Conservation (phyloP, 2,329 filamentous ascomycete species). For the Cryphonectria japonica region DNA sequence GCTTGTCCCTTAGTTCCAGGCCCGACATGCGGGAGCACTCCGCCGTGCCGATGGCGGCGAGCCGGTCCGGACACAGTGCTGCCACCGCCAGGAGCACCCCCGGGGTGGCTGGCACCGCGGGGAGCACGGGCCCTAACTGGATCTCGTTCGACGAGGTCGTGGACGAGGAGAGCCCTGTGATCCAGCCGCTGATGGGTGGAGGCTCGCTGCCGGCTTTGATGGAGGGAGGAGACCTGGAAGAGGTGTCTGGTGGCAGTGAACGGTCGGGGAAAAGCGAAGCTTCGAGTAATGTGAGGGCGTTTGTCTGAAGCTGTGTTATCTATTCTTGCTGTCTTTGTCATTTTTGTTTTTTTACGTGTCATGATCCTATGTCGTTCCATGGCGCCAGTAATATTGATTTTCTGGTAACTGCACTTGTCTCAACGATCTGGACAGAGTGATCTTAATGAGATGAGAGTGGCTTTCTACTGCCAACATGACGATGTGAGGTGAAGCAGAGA, state of each 20-base stretch:
- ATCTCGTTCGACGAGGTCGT: conserved; percentile 8
- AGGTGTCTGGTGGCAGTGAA: not conserved
- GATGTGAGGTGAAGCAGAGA: not conserved
- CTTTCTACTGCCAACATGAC: not conserved
- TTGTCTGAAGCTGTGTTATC: not conserved
- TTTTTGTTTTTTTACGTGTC: not conserved
- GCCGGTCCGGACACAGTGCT: conserved; percentile 7
- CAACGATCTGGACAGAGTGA: not conserved
- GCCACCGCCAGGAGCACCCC: not conserved
- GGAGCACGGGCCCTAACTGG: conserved; percentile 6
- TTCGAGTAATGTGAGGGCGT: conserved; percentile 11
- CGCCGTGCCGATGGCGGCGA: not conserved
- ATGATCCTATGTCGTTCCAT: not conserved
- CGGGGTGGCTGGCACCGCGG: not conserved
- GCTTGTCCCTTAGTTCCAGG: not conserved
- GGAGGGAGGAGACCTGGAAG: not conserved
- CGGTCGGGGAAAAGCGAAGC: conserved; percentile 1
- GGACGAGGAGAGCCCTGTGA: conserved; percentile 3
- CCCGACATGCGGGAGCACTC: not conserved
- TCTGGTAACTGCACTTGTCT: not conserved
- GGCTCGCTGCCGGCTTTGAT: not conserved
- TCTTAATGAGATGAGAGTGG: not conserved
- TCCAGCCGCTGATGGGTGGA: not conserved
- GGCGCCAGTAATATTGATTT: not conserved
- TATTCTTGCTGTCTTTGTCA: not conserved